phyloP scores from a whole-genome alignment of 257 asterid species.

The Leonotis leonurus region DNA sequence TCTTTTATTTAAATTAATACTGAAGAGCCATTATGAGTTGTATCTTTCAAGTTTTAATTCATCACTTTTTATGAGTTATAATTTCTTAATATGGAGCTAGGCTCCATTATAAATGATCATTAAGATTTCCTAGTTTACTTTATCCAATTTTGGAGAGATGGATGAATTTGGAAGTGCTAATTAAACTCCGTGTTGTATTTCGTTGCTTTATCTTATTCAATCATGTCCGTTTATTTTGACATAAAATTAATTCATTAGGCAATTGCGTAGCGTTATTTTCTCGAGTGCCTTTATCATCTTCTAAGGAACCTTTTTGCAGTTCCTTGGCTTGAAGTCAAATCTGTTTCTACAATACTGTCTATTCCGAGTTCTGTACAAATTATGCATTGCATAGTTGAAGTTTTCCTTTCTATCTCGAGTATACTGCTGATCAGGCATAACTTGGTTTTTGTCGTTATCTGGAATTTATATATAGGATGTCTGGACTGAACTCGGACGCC shows the following conservation, averaged over 20 bases:
- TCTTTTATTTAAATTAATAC: neutral
- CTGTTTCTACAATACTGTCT: neutral
- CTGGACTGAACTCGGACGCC: conserved; percentile 89
- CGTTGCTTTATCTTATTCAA: neutral
- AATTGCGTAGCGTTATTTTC: neutral
- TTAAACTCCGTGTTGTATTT: neutral
- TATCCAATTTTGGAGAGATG: neutral
- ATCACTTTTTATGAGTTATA: neutral
- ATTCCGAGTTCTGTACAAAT: neutral
- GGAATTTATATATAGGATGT: conserved; percentile 46
- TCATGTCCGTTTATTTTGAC: neutral
- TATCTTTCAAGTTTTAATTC: neutral
- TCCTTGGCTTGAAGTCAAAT: neutral
- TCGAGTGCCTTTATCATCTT: neutral
- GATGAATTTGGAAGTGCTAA: neutral
- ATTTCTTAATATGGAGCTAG: neutral
- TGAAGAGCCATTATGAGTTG: neutral
- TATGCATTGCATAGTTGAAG: neutral
- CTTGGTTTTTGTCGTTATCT: conserved; percentile 1
- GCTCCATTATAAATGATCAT: neutral
- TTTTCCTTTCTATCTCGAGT: conserved; percentile 1
- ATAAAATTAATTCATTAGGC: neutral
- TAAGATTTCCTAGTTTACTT: neutral
- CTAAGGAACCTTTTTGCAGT: neutral
- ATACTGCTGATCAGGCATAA: neutral